phyloP scores from a whole-genome alignment of 2,329 filamentous ascomycete genomes.

The Apiospora arundinis region DNA sequence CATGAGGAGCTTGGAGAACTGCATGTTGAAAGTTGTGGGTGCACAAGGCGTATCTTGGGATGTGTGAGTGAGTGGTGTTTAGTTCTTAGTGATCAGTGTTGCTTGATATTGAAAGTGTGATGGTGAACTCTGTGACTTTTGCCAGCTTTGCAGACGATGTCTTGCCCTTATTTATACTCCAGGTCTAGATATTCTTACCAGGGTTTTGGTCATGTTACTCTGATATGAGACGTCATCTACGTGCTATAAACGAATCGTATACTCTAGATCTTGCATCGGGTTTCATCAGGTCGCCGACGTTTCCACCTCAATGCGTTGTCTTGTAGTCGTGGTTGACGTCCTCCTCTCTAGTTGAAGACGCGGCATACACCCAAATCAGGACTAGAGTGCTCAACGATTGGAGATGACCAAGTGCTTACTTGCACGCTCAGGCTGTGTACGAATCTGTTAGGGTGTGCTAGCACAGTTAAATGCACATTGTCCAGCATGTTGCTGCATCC shows the following conservation, averaged over 20 bases:
- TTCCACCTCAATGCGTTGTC: neutral
- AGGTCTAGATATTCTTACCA: rapidly evolving
- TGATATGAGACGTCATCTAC: neutral
- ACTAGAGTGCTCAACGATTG: neutral
- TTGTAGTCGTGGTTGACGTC: neutral
- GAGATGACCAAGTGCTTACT: neutral
- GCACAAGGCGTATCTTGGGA: neutral
- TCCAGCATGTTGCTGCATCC: neutral
- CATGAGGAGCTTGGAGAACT: constrained; percentile 10
- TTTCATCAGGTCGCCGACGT: neutral
- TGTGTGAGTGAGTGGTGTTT: neutral
- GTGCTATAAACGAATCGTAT: neutral
- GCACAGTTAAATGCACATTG: neutral
- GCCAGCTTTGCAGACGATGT: neutral
- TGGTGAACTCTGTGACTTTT: neutral
- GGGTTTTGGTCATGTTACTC: no score
- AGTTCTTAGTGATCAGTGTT: neutral
- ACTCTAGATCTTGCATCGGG: neutral
- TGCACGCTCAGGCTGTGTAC: neutral
- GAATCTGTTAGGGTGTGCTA: neutral
- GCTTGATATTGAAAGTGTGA: neutral
- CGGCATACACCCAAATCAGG: neutral
- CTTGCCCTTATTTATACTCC: neutral
- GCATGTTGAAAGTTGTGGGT: neutral
- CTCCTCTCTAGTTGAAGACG: neutral